These are phyloP conservation scores for Mucor velutinosus DNA, from an alignment of 371 early-diverging fungal genomes.

Conservation along the genomic window DNA sequence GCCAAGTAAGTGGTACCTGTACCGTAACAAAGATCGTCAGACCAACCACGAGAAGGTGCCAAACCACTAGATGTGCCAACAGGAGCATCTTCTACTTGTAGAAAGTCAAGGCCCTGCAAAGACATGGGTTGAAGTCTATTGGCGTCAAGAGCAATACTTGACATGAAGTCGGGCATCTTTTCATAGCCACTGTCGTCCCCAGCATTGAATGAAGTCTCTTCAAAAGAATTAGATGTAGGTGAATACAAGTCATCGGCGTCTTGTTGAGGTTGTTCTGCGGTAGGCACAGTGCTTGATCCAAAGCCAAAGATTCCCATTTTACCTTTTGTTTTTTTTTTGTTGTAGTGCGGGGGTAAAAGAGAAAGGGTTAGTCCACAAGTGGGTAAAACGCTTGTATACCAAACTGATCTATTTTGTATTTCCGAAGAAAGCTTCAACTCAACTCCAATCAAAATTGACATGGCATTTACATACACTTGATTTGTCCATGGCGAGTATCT, in stretches of 20 bases:
- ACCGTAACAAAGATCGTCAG: slow-evolving; percentile 88
- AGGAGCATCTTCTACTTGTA: slow-evolving; percentile 54
- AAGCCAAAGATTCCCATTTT: slow-evolving; percentile 28
- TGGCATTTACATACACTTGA: neutral
- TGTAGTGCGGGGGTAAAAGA: slow-evolving; percentile 9
- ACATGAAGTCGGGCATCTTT: slow-evolving; percentile 61
- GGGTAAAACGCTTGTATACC: neutral
- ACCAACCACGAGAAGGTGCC: slow-evolving; percentile 79
- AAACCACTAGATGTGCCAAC: slow-evolving; percentile 34
- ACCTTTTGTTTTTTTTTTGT: slow-evolving; percentile 1
- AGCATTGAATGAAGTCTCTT: slow-evolving; percentile 7
- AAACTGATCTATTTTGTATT: neutral
- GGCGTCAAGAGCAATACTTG: slow-evolving; percentile 51
- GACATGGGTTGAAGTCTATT: slow-evolving; percentile 62
- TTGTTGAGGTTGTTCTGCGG: slow-evolving; percentile 4
- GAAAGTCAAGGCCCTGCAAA: slow-evolving; percentile 63
- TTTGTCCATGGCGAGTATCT: neutral
- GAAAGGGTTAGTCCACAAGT: neutral
- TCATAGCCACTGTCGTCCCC: slow-evolving; percentile 41
- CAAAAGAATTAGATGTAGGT: slow-evolving; percentile 7
- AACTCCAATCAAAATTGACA: neutral
- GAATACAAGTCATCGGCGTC: slow-evolving; percentile 17
- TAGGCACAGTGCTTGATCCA: slow-evolving; percentile 13
- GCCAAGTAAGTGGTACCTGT: slow-evolving; percentile 81
- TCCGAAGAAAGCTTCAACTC: neutral